Evolutionary conservation across 768 basidiomycete species (phyloP).

Genomic region (Gelatoporia subvermispora): DNA sequence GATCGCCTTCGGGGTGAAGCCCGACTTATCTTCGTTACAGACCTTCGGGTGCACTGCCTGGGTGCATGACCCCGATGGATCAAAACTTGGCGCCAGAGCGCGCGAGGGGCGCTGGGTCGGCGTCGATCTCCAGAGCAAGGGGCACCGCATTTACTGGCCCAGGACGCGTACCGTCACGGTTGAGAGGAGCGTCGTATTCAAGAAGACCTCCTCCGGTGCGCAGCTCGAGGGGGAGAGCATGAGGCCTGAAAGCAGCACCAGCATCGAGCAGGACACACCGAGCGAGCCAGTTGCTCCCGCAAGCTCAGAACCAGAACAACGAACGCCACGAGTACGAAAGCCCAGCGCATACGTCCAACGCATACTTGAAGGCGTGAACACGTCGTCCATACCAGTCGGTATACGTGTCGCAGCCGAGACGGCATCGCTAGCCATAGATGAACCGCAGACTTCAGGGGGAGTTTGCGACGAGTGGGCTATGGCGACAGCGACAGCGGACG

Average conservation of each 20-base stretch:
- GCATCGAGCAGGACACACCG: no score
- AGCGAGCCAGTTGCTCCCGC: no score
- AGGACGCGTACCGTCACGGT: conserved; percentile 19
- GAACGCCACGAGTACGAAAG: conserved; percentile 4
- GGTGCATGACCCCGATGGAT: neutral
- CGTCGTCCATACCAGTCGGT: no score
- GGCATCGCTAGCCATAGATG: no score
- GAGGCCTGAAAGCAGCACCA: neutral
- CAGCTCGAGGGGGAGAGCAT: neutral
- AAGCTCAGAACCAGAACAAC: no score
- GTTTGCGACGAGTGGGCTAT: no score
- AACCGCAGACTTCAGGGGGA: no score
- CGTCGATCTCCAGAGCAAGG: conserved; percentile 28
- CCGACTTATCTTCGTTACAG: neutral
- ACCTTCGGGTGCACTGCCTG: conserved; percentile 4
- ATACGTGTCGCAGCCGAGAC: no score
- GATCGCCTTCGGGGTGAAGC: neutral
- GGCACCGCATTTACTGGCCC: no score
- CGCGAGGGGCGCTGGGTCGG: conserved; percentile 29
- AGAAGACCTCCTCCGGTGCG: neutral
- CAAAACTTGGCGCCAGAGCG: conserved; percentile 11
- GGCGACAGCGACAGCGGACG: no score
- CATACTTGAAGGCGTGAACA: neutral
- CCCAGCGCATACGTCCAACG: conserved; percentile 2
- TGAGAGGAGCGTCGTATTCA: conserved; percentile 24